A percentile compares a stretch with the other conserved stretches of the same genome.
Conservation (phyloP, 2,329 filamentous ascomycete genomes). For the Achaetomium macrosporum region DNA sequence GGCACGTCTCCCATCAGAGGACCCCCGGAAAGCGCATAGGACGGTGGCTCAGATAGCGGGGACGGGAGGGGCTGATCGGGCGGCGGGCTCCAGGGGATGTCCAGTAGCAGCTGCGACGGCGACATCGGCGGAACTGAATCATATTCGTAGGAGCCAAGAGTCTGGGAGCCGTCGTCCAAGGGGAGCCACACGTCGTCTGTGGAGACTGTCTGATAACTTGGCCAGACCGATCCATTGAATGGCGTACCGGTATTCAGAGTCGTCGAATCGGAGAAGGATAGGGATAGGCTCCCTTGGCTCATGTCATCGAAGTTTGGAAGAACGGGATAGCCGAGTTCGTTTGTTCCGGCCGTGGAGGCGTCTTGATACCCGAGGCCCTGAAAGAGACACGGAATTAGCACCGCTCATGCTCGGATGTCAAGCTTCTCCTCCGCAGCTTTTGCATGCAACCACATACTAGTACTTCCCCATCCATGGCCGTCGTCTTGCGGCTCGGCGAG, state of each 20-base stretch:
- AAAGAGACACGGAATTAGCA: neutral
- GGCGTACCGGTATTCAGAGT: neutral
- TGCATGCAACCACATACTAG: neutral
- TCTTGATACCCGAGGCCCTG: neutral
- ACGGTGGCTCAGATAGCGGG: slow-evolving; percentile 10
- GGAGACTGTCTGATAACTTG: neutral
- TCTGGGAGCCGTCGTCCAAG: neutral
- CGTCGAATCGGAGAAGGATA: neutral
- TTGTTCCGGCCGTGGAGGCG: neutral
- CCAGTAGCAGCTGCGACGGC: neutral
- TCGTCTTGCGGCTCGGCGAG: neutral
- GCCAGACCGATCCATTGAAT: neutral
- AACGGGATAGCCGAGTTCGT: too few relatives aligned
- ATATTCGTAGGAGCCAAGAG: neutral
- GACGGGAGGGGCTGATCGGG: slow-evolving; percentile 9
- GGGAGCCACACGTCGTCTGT: neutral
- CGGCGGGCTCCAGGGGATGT: slow-evolving; percentile 8
- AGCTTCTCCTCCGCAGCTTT: too few relatives aligned
- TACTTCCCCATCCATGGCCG: neutral
- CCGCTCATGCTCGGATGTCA: too few relatives aligned
- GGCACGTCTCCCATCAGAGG: neutral
- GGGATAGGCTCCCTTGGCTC: neutral
- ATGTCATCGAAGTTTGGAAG: neutral
- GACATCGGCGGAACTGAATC: slow-evolving; percentile 1
- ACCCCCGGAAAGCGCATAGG: neutral